Evolutionary conservation across 176 grass and related monocot species (phyloP).

Genomic region (Rhynchospora tenuis): DNA sequence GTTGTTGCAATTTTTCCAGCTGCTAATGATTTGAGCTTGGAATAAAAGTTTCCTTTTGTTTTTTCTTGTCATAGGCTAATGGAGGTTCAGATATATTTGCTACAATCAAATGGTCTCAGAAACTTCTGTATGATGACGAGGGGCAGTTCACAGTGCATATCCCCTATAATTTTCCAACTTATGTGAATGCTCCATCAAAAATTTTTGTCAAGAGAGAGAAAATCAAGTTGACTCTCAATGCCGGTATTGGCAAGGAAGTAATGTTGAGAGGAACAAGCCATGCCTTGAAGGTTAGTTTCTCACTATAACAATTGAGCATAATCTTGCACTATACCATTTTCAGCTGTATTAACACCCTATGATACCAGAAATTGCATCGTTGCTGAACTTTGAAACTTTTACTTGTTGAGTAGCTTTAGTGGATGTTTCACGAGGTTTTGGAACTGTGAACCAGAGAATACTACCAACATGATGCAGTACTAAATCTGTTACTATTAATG

Average conservation of each 20-base stretch:
- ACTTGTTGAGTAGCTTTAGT: background rate
- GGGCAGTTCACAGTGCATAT: slow-evolving; percentile 62
- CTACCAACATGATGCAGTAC: slow-evolving; percentile 11
- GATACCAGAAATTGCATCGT: background rate
- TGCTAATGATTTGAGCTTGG: background rate
- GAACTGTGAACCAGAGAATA: background rate
- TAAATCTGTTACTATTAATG: background rate
- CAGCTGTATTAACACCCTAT: background rate
- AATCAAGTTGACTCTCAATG: slow-evolving; percentile 79
- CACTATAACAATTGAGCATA: slow-evolving; percentile 6
- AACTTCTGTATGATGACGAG: slow-evolving; percentile 61
- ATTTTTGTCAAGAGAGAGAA: slow-evolving; percentile 88
- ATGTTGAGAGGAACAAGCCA: slow-evolving; percentile 78
- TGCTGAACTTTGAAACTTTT: background rate
- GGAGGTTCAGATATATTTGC: slow-evolving; percentile 76
- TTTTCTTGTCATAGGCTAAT: slow-evolving; percentile 44
- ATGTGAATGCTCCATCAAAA: slow-evolving; percentile 70
- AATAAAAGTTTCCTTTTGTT: background rate
- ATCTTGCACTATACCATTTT: background rate
- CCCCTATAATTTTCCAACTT: slow-evolving; percentile 81
- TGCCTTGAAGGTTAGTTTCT: slow-evolving; percentile 67
- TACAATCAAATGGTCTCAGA: slow-evolving; percentile 87
- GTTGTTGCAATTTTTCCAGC: background rate
- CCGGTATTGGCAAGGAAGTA: slow-evolving; percentile 73
- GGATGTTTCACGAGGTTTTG: slow-evolving; percentile 2